These are phyloP conservation scores for Albatrellus ellisii DNA, from an alignment of 768 basidiomycete genomes.

Conservation along the genomic window DNA sequence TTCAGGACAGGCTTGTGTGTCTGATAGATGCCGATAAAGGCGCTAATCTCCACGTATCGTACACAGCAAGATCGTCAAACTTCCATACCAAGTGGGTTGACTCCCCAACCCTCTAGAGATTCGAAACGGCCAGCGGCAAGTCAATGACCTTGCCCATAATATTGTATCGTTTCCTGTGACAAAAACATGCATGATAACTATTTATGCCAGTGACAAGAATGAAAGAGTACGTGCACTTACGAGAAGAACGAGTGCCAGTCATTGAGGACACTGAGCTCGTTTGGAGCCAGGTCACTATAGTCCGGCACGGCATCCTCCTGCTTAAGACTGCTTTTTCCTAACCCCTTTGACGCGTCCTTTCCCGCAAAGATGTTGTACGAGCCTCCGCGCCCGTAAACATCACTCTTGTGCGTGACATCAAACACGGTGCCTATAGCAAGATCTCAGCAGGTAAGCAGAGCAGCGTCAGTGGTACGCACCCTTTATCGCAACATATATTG, in stretches of 20 bases:
- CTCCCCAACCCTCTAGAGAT: conserved; percentile 7
- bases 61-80: background rate
- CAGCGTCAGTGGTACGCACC: conserved; percentile 26
- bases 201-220: too few relatives aligned
- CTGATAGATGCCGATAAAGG: too few relatives aligned
- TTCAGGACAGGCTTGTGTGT: too few relatives aligned
- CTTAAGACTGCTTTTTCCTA: conserved; percentile 85
- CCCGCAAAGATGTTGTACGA: conserved; percentile 85
- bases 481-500: conserved; percentile 91
- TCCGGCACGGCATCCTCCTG: conserved; percentile 79
- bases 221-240: conserved; percentile 32
- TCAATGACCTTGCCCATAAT: conserved; percentile 67
- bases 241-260: conserved; percentile 86
- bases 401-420: conserved; percentile 74
- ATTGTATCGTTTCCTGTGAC: conserved; percentile 69
- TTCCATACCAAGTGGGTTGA: background rate
- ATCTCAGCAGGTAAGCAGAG: background rate
- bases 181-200: background rate
- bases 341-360: conserved; percentile 81
- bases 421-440: conserved; percentile 73
- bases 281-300: conserved; percentile 60
- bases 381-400: conserved; percentile 78
- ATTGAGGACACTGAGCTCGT: conserved; percentile 66
- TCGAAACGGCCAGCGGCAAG: conserved; percentile 26
- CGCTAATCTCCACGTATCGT: too few relatives aligned